Conservation (phyloP, 805 yeast genomes). For the Candida dendrica region DNA sequence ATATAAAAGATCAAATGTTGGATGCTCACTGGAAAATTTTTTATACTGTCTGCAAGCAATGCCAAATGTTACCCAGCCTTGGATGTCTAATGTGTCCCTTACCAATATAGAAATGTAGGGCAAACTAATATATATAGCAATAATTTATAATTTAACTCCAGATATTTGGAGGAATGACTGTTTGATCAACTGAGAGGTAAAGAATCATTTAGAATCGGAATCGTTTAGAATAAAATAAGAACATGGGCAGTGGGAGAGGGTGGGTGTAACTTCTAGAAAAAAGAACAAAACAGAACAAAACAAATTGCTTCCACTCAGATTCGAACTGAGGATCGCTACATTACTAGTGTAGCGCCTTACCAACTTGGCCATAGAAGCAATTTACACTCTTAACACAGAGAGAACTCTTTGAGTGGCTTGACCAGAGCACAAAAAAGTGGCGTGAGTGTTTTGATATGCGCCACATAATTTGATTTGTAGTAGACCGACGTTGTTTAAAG, state of each 20-base stretch:
- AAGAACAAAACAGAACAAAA: constrained; percentile 6
- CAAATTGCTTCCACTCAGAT: constrained; percentile 57
- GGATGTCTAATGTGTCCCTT: too few species aligned
- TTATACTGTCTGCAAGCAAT: neutral
- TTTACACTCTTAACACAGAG: neutral
- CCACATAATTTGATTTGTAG: neutral
- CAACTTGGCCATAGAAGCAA: constrained; percentile 52
- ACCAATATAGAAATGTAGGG: too few species aligned
- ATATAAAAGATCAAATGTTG: neutral
- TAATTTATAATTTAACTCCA: too few species aligned
- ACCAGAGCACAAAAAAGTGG: neutral
- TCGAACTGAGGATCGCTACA: constrained; percentile 78
- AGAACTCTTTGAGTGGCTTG: too few species aligned
- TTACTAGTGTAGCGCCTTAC: constrained; percentile 83
- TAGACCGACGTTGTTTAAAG: too few species aligned
- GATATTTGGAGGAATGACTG: too few species aligned
- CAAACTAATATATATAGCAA: too few species aligned
- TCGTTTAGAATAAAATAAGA: too few species aligned
- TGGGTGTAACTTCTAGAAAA: too few species aligned
- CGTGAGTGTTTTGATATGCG: neutral
- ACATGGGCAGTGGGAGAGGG: too few species aligned
- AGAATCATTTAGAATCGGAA: too few species aligned
- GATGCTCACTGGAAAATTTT: neutral
- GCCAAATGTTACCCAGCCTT: neutral
- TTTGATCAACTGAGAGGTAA: too few species aligned